Conservation (phyloP, 2,329 filamentous ascomycete species). For the Sporothrix dimorphospora region DNA sequence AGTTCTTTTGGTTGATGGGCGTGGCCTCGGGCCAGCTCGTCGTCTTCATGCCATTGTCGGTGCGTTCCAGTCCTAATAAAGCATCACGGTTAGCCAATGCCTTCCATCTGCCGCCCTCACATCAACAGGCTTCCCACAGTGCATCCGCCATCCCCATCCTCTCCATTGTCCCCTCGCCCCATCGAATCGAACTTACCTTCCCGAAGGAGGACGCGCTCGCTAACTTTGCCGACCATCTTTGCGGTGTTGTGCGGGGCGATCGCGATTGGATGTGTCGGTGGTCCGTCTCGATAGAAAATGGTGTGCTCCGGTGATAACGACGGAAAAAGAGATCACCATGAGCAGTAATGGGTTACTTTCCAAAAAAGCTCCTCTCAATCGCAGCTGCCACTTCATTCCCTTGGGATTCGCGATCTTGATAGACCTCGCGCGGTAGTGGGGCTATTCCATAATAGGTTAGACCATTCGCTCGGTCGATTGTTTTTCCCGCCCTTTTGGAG, state of each 20-base stretch:
- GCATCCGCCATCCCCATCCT: neutral
- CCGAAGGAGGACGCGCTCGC: conserved; percentile 64
- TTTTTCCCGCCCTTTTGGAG: neutral
- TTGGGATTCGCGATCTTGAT: conserved; percentile 30
- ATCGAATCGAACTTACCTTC: conserved; percentile 53
- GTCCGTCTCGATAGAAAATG: neutral
- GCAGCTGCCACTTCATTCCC: conserved; percentile 11
- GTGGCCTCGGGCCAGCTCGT: conserved; percentile 90
- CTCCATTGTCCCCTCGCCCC: neutral
- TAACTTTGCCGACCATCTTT: conserved; percentile 66
- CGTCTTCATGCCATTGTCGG: conserved; percentile 97
- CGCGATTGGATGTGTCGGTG: neutral
- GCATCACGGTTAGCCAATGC: conserved; percentile 8
- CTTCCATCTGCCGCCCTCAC: neutral
- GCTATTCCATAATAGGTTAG: conserved; percentile 18
- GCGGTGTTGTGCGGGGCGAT: neutral
- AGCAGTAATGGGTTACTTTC: conserved; percentile 3
- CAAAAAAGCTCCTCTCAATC: conserved; percentile 12
- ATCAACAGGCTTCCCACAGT: neutral
- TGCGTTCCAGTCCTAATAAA: conserved; percentile 79
- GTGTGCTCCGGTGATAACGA: conserved; percentile 1
- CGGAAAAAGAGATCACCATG: conserved; percentile 8
- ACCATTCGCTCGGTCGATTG: neutral
- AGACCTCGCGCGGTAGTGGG: conserved; percentile 8
- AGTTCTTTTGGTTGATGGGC: conserved; percentile 99